Percentiles rank a stretch among this genome's conserved stretches.
Conservation (phyloP, 352 stramenopile species). For the Globisporangium megalacanthum region DNA sequence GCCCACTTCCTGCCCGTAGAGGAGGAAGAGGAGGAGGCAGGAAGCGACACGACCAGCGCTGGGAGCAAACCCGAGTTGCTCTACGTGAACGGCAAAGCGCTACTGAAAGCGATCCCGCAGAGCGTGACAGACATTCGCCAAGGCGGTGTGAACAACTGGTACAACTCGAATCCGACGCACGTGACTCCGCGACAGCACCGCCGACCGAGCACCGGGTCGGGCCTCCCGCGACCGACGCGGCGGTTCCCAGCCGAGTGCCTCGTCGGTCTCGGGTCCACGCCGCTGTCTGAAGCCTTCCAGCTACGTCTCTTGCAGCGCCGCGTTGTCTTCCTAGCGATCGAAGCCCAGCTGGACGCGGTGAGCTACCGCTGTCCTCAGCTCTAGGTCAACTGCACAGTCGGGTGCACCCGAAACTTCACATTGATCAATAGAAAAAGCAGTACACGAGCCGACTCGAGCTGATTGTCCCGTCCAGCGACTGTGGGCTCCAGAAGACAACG, state of each 20-base stretch:
- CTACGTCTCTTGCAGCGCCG: conserved; percentile 28
- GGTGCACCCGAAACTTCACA: too few relatives aligned
- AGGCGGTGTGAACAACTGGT: conserved; percentile 27
- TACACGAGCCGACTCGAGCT: too few relatives aligned
- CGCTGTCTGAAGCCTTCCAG: conserved; percentile 28
- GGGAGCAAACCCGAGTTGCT: conserved; percentile 20
- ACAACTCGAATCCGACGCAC: conserved; percentile 44
- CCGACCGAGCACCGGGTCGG: too few relatives aligned
- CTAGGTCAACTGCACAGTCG: too few relatives aligned
- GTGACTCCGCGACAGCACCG: conserved; percentile 37
- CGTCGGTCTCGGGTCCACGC: conserved; percentile 35
- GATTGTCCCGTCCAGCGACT: too few relatives aligned
- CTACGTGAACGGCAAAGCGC: conserved; percentile 29
- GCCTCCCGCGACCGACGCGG: too few relatives aligned
- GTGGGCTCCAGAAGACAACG: too few relatives aligned
- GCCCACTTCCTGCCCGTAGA: conserved; percentile 40
- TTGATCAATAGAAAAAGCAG: too few relatives aligned
- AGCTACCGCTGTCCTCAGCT: too few relatives aligned
- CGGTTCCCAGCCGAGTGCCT: conserved; percentile 38
- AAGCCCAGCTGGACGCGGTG: background rate
- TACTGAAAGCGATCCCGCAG: conserved; percentile 27
- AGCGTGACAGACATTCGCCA: conserved; percentile 16
- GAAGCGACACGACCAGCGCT: conserved; percentile 6
- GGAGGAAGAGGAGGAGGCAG: too few relatives aligned
- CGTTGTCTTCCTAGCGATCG: conserved; percentile 27